Evolutionary conservation across 768 basidiomycete genomes (phyloP), one percentile per base, ranked within the genome.

Genomic region (Bullera alba): DNA sequence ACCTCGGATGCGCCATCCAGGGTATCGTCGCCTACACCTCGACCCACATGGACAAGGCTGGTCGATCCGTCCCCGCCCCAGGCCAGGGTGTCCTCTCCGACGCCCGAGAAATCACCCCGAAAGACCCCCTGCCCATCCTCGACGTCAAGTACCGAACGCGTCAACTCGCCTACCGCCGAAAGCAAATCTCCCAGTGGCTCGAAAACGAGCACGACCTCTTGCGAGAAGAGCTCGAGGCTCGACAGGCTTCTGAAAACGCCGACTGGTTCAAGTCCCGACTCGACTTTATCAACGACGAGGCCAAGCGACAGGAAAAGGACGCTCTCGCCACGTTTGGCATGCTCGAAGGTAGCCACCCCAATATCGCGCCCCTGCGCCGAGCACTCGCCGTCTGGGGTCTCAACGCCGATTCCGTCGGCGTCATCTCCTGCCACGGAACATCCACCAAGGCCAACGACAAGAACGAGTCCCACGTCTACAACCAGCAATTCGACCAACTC

Each of bases 391-490:
- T 97, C 30, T 99, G 91, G 91, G 92, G 91, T 54, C 77, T 99
- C 58, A 87, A 80, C 10, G 86, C 87, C 12, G 92, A 97, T 69
- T 89, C 95, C 56, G 81, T 97, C 56, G 92, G 77, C 46, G 69
- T 73, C 41, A 67, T 73, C 59, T 62, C 66, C 48, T 75, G 76
- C 60, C 76, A 77, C 70, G 76, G 76, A 41, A 77, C 76, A 16
- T 76, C 75, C 29, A 77, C 76, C 51, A 75, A 75, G 61, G 76
- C 76, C 38, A 77, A 86, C 82, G 95, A 99, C 78, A 86, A 89
- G 77, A 99, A 99, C 71, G 95, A 99, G 78, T 89, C 89, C 1
- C 82, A 83, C 58, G 91, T 96, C 49, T 97, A 93, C 87, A 91
- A 97, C 72, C 83, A 89, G 53, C 84, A 95, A 69, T 85, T 99